Percentiles rank a stretch among this genome's conserved stretches.
phyloP scores from a whole-genome alignment of 352 stramenopile species.

The Pythium dissimile region DNA sequence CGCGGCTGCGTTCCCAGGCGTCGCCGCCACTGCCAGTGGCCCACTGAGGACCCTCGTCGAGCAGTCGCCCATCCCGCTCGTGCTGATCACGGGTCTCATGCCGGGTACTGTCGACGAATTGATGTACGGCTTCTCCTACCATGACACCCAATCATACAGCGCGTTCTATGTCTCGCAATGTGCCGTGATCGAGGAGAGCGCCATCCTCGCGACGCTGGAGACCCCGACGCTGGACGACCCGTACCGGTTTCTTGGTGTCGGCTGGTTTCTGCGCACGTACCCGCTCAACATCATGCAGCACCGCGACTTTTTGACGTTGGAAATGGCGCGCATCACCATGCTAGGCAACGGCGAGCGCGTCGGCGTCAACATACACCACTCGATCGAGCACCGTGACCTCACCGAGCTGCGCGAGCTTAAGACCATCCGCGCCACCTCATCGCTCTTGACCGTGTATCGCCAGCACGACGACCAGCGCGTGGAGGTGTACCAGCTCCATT shows the following conservation, averaged over 20 bases:
- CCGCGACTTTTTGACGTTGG: conserved; percentile 26
- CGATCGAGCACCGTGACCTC: conserved; percentile 47
- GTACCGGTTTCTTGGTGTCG: conserved; percentile 35
- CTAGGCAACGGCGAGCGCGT: conserved; percentile 38
- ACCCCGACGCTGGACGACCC: conserved; percentile 23
- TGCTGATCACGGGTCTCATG: conserved; percentile 32
- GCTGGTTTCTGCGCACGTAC: conserved; percentile 23
- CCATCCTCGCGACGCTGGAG: conserved; percentile 29
- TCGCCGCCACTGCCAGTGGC: no score
- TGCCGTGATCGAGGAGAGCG: conserved; percentile 28
- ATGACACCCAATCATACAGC: conserved; percentile 38
- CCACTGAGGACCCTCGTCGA: conserved; percentile 39
- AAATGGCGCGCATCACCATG: not conserved
- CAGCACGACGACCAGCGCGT: conserved; percentile 37
- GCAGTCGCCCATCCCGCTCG: conserved; percentile 30
- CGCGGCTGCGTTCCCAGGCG: conserved; percentile 7
- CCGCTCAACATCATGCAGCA: conserved; percentile 41
- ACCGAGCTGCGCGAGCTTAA: conserved; percentile 29
- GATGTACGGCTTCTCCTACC: conserved; percentile 43
- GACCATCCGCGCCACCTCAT: conserved; percentile 37
- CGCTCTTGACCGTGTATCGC: conserved; percentile 37
- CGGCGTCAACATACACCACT: conserved; percentile 45
- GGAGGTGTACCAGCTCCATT: conserved; percentile 43
- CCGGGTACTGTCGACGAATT: conserved; percentile 45
- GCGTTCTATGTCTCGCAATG: conserved; percentile 41